Percentiles rank a stretch among this genome's conserved stretches.
Evolutionary conservation across 73 alveolate genomes (phyloP).

Genomic region (Durusdinium trenchii): DNA sequence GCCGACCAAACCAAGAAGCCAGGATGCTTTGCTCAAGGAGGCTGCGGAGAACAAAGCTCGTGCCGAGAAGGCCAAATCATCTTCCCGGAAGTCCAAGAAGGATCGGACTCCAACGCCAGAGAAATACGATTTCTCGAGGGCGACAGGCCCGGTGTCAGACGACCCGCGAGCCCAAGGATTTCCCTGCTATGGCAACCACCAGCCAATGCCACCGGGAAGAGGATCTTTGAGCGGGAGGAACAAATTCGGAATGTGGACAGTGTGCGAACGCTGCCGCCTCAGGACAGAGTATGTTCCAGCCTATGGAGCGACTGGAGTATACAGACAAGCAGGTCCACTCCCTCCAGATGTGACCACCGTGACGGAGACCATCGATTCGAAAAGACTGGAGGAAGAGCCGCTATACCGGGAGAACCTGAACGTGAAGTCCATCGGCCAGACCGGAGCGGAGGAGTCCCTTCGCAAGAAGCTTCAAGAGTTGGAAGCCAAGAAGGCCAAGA

Average conservation of each 20-base stretch:
- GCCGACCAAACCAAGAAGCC: background rate
- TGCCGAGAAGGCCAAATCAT: background rate
- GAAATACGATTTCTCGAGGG: background rate
- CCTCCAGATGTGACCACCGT: background rate
- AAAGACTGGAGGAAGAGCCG: background rate
- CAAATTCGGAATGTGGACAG: no score
- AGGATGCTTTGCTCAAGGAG: background rate
- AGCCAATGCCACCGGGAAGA: background rate
- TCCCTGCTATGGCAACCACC: background rate
- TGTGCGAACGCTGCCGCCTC: no score
- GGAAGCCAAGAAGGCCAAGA: background rate
- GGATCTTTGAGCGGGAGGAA: no score
- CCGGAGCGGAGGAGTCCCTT: background rate
- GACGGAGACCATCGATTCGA: background rate
- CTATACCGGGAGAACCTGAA: background rate
- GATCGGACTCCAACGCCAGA: background rate
- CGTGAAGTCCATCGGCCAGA: background rate
- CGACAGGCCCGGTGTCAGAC: background rate
- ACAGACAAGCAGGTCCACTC: background rate
- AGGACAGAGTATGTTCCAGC: no score
- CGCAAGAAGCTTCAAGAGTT: background rate
- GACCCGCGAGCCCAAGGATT: background rate
- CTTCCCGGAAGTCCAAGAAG: background rate
- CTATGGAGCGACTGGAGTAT: background rate
- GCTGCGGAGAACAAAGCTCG: background rate